Conservation (phyloP, 2,329 filamentous ascomycete species). For the Macrophomina pseudophaseolina region DNA sequence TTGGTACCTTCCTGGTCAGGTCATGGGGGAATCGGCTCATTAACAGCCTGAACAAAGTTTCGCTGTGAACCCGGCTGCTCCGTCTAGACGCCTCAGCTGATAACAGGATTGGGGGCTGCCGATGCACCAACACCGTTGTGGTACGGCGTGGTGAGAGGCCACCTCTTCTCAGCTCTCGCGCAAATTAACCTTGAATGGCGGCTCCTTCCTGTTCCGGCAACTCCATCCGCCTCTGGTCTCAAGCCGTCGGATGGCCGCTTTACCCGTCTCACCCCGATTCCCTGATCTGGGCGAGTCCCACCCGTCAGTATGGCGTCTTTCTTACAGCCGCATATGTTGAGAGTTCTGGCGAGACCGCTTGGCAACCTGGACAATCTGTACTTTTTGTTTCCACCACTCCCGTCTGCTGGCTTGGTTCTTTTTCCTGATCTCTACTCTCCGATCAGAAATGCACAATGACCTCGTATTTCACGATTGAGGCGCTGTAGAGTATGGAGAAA, state of each 20-base stretch:
- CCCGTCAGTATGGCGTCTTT: not conserved
- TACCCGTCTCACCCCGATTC: not conserved
- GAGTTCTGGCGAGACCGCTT: not conserved
- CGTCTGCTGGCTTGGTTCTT: not conserved
- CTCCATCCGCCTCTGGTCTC: not conserved
- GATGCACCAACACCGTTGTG: not conserved
- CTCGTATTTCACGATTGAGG: too few relatives aligned
- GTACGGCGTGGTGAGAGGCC: not conserved
- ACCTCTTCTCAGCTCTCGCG: constrained; percentile 1
- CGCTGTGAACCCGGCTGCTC: not conserved
- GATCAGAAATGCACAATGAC: not conserved
- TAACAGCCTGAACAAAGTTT: not conserved
- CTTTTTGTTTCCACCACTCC: not conserved
- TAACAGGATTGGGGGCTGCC: not conserved
- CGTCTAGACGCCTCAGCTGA: not conserved
- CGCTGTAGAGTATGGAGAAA: too few relatives aligned
- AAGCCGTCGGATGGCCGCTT: not conserved
- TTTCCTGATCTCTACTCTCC: not conserved
- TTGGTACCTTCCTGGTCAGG: not conserved
- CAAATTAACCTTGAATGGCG: not conserved
- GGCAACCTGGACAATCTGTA: not conserved
- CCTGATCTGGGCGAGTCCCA: not conserved
- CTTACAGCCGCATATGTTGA: not conserved
- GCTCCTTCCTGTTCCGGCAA: constrained; percentile 7
- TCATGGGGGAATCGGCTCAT: not conserved